Conservation (phyloP, 192 early-diverging fungal species). For the Diversispora eburnea region DNA sequence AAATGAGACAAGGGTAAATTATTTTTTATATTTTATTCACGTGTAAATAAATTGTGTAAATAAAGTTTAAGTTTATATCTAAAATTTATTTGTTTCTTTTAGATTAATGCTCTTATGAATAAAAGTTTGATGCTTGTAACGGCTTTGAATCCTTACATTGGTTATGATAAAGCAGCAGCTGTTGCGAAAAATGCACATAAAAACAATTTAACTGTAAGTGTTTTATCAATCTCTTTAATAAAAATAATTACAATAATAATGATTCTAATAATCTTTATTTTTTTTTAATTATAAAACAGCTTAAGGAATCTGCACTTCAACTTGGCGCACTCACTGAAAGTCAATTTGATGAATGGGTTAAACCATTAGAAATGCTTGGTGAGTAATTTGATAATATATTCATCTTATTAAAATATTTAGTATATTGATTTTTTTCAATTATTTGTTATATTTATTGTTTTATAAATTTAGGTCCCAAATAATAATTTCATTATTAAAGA, state of each 20-base stretch:
- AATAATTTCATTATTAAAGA: no score
- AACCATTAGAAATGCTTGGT: conserved; percentile 87
- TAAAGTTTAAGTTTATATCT: not conserved
- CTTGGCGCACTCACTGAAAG: conserved; percentile 82
- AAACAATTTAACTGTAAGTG: conserved; percentile 62
- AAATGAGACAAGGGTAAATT: conserved; percentile 69
- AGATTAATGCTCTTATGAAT: conserved; percentile 82
- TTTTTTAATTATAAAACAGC: conserved; percentile 52
- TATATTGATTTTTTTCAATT: no score
- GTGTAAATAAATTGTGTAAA: not conserved
- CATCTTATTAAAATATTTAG: no score
- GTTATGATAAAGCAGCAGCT: conserved; percentile 88
- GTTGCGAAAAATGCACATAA: conserved; percentile 98
- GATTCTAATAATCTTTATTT: conserved; percentile 18
- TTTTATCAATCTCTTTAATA: not conserved
- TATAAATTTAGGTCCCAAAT: no score
- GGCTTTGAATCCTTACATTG: conserved; percentile 97
- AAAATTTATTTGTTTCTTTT: not conserved
- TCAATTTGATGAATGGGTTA: conserved; percentile 96
- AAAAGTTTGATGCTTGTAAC: conserved; percentile 98
- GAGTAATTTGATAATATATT: no score
- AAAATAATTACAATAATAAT: not conserved
- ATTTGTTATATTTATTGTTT: no score
- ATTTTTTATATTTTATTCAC: not conserved
- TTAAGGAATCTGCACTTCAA: conserved; percentile 90